Percentiles rank a stretch among this genome's conserved stretches.
Conservation (phyloP, 805 yeast genomes). For the Maudiozyma pseudohumilis region DNA sequence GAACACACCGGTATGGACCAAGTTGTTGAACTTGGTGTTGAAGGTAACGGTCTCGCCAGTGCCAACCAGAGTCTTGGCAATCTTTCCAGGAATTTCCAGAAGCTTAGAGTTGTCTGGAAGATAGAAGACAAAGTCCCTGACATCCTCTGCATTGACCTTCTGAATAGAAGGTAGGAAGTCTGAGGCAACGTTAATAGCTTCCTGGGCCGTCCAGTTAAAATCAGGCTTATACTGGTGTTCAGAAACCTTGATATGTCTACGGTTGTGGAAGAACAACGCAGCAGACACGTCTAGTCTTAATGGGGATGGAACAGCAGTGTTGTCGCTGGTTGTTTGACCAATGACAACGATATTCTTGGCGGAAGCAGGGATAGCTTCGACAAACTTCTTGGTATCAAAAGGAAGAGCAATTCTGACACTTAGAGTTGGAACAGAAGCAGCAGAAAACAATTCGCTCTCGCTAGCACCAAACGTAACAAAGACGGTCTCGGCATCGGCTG, state of each 20-base stretch:
- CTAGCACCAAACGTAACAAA: conserved; percentile 72
- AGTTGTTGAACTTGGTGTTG: conserved; percentile 64
- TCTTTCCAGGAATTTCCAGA: conserved; percentile 46
- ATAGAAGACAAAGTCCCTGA: conserved; percentile 44
- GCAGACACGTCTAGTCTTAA: conserved; percentile 68
- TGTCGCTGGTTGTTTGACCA: conserved; percentile 40
- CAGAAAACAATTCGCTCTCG: conserved; percentile 47
- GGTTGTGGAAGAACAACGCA: conserved; percentile 44
- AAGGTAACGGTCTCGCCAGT: conserved; percentile 44
- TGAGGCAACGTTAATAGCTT: conserved; percentile 39
- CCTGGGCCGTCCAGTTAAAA: conserved; percentile 47
- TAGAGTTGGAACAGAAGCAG: conserved; percentile 46
- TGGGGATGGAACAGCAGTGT: conserved; percentile 28
- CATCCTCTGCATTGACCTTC: conserved; percentile 13
- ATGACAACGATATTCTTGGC: conserved; percentile 56
- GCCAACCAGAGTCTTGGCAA: conserved; percentile 62
- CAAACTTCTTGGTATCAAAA: conserved; percentile 55
- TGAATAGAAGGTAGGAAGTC: conserved; percentile 28
- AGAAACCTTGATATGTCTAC: conserved; percentile 32
- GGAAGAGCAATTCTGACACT: conserved; percentile 74
- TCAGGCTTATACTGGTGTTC: conserved; percentile 45
- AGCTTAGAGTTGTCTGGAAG: conserved; percentile 53
- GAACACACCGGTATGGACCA: conserved; percentile 61
- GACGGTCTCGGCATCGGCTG: conserved; percentile 43
- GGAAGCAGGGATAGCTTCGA: conserved; percentile 46